Base-by-base conservation (phyloP, 495 filamentous ascomycete genomes). In the Hyaloscypha hepaticicola region DNA sequence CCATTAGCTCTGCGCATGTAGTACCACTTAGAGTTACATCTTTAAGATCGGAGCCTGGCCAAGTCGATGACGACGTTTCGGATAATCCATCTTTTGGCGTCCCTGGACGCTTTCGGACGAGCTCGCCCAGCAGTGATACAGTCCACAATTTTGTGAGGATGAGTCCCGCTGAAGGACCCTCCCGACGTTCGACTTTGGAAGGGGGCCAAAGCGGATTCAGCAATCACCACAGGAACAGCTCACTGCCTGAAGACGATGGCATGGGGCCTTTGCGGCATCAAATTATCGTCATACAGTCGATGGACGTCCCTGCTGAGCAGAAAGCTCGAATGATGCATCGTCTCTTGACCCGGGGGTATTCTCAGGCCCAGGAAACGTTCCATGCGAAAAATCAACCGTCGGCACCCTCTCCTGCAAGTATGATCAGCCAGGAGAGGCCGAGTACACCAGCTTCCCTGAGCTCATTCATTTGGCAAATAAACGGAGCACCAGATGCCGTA, bases 211-310 rank as follows among this genome's bases (percentile, higher is more conserved):
- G 57, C 66, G 34, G 48, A 41, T 70, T 67, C 7, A 58, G 49
- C 64, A 71, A 64, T 63, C 66, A 65, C 55, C 62, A 63, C 19
- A 69, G 65, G 51, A 64, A 58, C 45, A 58, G 59, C 7, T 72
- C 79, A 24, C 77, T 99, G 55, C 96, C 95, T 0, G 95, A 88
- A 69, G 92, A 99, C 74, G 95, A 99, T 80, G 95, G 95, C 31
- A 96, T 96, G 90, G 80, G 86, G 8, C 75, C 77, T 58, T 75
- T 98, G 62, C 80, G 95, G 61, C 83, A 79, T 65, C 88, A 87
- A 74, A 94, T 99, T 64, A 82, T 90, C 45, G 83, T 82, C 33
- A 93, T 99, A 61, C 86, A 91, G 64, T 76, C 83, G 19, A 79
- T 85, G 66, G 79, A 85, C 9, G 77, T 89, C 26, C 75, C 85